Percentiles rank a stretch among this genome's conserved stretches.
Conservation (phyloP, 129 eudicot genomes). For the Centrapalus pauciflorus region DNA sequence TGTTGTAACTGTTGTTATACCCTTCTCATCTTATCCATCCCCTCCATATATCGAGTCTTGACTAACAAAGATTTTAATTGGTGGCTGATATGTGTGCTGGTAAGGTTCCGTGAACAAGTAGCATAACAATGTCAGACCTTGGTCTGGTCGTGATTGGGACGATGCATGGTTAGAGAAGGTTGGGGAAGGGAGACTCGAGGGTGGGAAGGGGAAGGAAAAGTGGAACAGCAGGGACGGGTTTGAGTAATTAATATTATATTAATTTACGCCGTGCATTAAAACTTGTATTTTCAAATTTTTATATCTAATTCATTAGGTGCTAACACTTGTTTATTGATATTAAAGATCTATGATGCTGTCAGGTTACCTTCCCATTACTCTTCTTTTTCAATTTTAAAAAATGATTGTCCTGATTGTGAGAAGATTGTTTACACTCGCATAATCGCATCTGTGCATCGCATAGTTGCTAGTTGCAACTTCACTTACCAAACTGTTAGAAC, state of each 20-base stretch:
- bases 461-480: background rate
- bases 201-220: background rate
- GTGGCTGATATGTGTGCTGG: too few relatives aligned
- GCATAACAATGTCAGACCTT: background rate
- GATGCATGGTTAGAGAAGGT: background rate
- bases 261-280: background rate
- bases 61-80: too few relatives aligned
- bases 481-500: background rate
- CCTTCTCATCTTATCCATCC: too few relatives aligned
- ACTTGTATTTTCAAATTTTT: background rate
- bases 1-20: too few relatives aligned
- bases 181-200: background rate
- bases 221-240: background rate
- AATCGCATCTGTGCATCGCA: too few relatives aligned
- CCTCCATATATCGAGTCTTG: too few relatives aligned
- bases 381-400: background rate
- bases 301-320: background rate
- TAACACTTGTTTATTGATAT: background rate
- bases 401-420: background rate
- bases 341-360: background rate
- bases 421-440: background rate
- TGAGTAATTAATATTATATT: background rate
- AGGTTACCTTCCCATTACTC: background rate
- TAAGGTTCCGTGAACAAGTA: background rate
- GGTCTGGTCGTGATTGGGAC: background rate